Evolutionary conservation across 345 rosid genomes (phyloP).

Genomic region (Citrus cavaleriei): DNA sequence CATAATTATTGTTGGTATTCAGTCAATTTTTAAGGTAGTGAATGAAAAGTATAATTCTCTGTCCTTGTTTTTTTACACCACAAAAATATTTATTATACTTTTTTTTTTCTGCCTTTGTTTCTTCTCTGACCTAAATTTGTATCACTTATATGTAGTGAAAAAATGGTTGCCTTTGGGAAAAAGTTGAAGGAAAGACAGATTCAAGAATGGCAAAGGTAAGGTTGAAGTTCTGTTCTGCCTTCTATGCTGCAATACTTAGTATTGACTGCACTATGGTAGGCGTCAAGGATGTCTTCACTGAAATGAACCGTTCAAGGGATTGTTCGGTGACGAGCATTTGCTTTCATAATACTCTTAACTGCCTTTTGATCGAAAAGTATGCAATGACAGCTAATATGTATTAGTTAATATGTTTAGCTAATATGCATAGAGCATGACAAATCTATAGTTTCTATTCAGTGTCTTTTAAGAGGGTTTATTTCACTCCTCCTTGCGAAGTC

Average conservation of each 20-base stretch:
- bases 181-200: slow-evolving; percentile 79
- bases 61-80: not conserved
- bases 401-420: not conserved
- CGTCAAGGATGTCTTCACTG: not conserved
- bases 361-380: not conserved
- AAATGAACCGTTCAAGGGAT: not conserved
- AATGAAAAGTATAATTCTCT: not conserved
- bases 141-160: slow-evolving; percentile 21
- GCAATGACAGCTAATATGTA: not conserved
- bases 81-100: not conserved
- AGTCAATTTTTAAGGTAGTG: not conserved
- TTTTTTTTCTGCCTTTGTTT: not conserved
- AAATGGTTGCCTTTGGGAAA: slow-evolving; percentile 95
- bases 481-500: not conserved
- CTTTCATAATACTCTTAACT: not conserved
- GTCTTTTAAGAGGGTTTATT: not conserved
- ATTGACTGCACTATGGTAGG: not conserved
- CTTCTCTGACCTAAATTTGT: not conserved
- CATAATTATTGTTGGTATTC: not conserved
- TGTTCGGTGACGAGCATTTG: not conserved
- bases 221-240: not conserved
- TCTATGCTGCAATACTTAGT: not conserved
- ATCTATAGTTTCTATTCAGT: not conserved
- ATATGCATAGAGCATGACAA: not conserved
- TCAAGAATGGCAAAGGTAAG: slow-evolving; percentile 89